Base-by-base conservation (phyloP, 768 basidiomycete genomes). In the Punctularia strigosozonata region DNA sequence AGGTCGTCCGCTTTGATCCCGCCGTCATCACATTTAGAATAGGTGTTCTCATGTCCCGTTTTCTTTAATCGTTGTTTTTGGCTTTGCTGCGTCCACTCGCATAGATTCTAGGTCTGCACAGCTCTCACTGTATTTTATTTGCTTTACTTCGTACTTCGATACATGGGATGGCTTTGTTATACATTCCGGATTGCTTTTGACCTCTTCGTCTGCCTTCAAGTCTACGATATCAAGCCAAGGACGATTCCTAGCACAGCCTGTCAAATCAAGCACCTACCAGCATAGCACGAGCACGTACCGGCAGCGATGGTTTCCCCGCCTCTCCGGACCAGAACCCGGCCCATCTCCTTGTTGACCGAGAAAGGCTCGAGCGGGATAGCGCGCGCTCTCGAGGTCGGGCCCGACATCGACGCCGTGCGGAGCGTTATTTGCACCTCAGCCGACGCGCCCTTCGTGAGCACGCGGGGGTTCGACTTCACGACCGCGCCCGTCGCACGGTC, bases 261-360 rank as follows among this genome's bases (percentile, higher is more conserved):
- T 48, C 46, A 37, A 28, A 32, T 12, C 25, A 19, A 36, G 19
- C 3, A 15, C 33, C 18, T 2, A 15, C 10, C 13, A 15, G 6
- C 18, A 4, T 17, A 26, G 18, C 17, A 2, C 3, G 8, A 39
- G 25, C 15, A 39, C 66, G 37, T 47, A 80, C 91, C 92, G 32
- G 92, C 92, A 26, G 80, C 89, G 43, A 99, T 84, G 0, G 95
- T 97, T 62, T 97, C 92, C 1, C 95, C 95, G 22, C 77, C 79
- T 39, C 94, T 65, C 31, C 95, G 66, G 42, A 99, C 65, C 45
- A 99, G 54, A 37, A 99, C 72, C 34, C 95, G 64, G 0, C 95
- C 95, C 95, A 98, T 95, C 40, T 92, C 87, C 59, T 98, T 99
- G 61, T 92, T 98, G 5, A 62, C 61, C 1, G 76, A 59, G 48